phyloP scores from a whole-genome alignment of 2,329 filamentous ascomycete genomes.

The Fusarium sp. region DNA sequence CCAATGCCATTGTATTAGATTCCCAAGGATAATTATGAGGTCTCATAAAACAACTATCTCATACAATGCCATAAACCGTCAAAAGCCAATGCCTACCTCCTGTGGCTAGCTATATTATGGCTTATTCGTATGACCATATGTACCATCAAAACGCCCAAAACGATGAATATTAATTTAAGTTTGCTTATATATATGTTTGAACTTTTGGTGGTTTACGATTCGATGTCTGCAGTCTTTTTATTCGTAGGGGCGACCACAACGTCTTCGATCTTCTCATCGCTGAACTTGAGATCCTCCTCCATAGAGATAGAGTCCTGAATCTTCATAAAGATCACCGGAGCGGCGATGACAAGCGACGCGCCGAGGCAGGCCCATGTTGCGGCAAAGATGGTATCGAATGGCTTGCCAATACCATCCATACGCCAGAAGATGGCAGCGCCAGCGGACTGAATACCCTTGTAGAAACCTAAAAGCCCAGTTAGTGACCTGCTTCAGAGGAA shows the following conservation, averaged over 20 bases:
- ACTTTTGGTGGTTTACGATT: conserved; percentile 18
- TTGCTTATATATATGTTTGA: conserved; percentile 1
- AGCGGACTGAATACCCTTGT: conserved; percentile 65
- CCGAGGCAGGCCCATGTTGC: conserved; percentile 77
- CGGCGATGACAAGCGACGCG: conserved; percentile 77
- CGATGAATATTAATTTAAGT: conserved; percentile 17
- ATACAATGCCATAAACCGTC: conserved; percentile 2
- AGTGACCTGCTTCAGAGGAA: background rate
- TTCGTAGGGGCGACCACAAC: conserved; percentile 55
- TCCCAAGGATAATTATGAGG: background rate
- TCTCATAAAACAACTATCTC: background rate
- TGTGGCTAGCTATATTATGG: background rate
- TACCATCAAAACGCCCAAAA: conserved; percentile 5
- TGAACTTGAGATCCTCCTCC: conserved; percentile 86
- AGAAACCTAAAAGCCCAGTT: conserved; percentile 68
- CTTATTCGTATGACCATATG: background rate
- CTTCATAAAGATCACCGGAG: conserved; percentile 80
- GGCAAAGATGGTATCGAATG: conserved; percentile 78
- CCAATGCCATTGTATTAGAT: background rate
- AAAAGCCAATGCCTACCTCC: background rate
- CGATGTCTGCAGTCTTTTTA: conserved; percentile 33
- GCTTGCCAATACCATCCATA: conserved; percentile 44
- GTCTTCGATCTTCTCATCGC: conserved; percentile 83
- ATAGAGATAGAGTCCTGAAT: conserved; percentile 80
- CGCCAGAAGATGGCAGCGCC: conserved; percentile 47